A percentile compares a stretch with the other conserved stretches of the same genome.
Evolutionary conservation across 148 eudicot genomes (phyloP).

Genomic region (Fagopyrum homotropicum): DNA sequence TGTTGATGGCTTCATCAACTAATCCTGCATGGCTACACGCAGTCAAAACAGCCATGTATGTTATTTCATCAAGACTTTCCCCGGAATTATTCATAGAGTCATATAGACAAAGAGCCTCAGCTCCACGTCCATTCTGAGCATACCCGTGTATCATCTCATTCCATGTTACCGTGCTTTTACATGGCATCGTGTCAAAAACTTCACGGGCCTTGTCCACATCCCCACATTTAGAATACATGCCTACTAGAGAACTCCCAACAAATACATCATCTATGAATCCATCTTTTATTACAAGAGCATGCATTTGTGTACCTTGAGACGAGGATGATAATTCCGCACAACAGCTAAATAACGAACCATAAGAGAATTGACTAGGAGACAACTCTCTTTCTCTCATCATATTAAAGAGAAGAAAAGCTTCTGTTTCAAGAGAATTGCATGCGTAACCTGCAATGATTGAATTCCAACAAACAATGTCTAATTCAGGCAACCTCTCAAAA

Average conservation of each 20-base stretch:
- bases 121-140: constrained; percentile 63
- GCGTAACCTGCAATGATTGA: constrained; percentile 65
- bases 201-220: constrained; percentile 36
- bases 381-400: constrained; percentile 41
- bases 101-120: constrained; percentile 49
- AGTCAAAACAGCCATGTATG: constrained; percentile 53
- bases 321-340: constrained; percentile 50
- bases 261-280: constrained; percentile 44
- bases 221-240: constrained; percentile 78
- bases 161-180: constrained; percentile 51
- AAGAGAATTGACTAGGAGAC: constrained; percentile 52
- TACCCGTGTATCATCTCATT: constrained; percentile 78
- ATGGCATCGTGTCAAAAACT: constrained; percentile 44
- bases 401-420: constrained; percentile 52
- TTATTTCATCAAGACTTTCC: constrained; percentile 50
- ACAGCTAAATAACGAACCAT: constrained; percentile 47
- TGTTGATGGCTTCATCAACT: constrained; percentile 41
- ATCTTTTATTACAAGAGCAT: constrained; percentile 42
- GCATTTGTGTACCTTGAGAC: constrained; percentile 58
- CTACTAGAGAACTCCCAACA: constrained; percentile 63
- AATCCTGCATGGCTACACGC: constrained; percentile 80
- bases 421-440: constrained; percentile 31
- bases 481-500: constrained; percentile 37
- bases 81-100: constrained; percentile 35
- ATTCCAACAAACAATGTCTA: constrained; percentile 72